These are phyloP conservation scores for Aureobasidium sp. DNA, from an alignment of 2,329 filamentous ascomycete genomes.

Conservation along the genomic window DNA sequence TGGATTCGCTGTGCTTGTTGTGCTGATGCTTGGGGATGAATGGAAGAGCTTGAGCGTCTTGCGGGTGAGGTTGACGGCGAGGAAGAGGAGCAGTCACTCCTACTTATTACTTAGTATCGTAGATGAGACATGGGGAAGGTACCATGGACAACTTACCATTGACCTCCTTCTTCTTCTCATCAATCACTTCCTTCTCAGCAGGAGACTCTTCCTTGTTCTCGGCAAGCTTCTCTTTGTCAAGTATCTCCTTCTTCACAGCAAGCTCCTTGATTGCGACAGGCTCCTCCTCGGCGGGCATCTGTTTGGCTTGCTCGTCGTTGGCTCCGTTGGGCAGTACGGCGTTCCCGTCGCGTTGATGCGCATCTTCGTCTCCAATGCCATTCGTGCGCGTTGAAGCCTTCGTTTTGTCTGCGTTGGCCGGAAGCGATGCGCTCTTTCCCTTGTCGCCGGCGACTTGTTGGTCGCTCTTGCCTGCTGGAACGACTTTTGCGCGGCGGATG, in stretches of 20 bases:
- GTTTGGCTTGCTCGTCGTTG: not conserved
- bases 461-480: constrained; percentile 1
- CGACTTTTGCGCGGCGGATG: constrained; percentile 9
- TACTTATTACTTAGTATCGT: not conserved
- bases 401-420: not conserved
- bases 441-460: not conserved
- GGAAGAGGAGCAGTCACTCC: not conserved
- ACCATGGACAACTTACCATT: not conserved
- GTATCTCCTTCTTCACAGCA: not conserved
- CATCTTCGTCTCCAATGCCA: not conserved
- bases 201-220: not conserved
- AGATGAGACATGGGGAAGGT: not conserved
- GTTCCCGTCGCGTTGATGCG: not conserved
- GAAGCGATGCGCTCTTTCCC: not conserved
- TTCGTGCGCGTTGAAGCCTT: not conserved
- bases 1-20: constrained; percentile 4
- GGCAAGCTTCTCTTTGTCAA: not conserved
- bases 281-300: not conserved
- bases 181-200: not conserved
- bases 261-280: not conserved
- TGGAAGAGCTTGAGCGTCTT: constrained; percentile 9
- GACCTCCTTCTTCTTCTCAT: not conserved
- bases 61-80: not conserved
- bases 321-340: not conserved
- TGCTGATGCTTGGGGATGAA: constrained; percentile 5